Conservation (phyloP, 352 stramenopile genomes). For the Pythium folliculosum region DNA sequence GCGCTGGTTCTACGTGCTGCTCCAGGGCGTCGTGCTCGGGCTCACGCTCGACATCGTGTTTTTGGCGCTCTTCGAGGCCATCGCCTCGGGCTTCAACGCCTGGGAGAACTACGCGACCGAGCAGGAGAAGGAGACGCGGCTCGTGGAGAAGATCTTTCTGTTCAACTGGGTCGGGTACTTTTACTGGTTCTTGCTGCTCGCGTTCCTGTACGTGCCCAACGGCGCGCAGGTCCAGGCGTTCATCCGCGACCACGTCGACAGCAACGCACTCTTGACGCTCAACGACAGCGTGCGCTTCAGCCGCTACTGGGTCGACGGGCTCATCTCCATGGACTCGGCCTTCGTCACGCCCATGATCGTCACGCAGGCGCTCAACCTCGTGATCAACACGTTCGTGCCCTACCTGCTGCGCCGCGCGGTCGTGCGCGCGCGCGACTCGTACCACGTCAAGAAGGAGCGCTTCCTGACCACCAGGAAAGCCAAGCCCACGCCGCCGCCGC, state of each 20-base stretch:
- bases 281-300: constrained; percentile 47
- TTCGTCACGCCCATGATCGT: constrained; percentile 75
- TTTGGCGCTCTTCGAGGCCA: constrained; percentile 58
- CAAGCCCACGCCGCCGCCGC: neutral
- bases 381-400: constrained; percentile 70
- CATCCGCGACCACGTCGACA: constrained; percentile 44
- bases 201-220: constrained; percentile 67
- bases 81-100: constrained; percentile 50
- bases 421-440: constrained; percentile 49
- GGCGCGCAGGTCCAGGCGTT: constrained; percentile 45
- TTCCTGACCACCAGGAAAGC: constrained; percentile 22
- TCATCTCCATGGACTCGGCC: constrained; percentile 64
- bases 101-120: constrained; percentile 70
- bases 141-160: constrained; percentile 65
- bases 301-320: constrained; percentile 58
- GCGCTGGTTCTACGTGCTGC: constrained; percentile 67
- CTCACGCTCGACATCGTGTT: constrained; percentile 72
- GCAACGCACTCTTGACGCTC: constrained; percentile 40
- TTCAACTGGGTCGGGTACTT: constrained; percentile 80
- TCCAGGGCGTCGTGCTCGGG: constrained; percentile 60
- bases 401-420: constrained; percentile 51
- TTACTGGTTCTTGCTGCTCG: constrained; percentile 70
- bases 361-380: constrained; percentile 63
- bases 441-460: constrained; percentile 55
- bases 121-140: constrained; percentile 51